A percentile compares a stretch with the other conserved stretches of the same genome.
Evolutionary conservation across 2,329 filamentous ascomycete genomes (phyloP).

Genomic region (Verticillium dahliae): DNA sequence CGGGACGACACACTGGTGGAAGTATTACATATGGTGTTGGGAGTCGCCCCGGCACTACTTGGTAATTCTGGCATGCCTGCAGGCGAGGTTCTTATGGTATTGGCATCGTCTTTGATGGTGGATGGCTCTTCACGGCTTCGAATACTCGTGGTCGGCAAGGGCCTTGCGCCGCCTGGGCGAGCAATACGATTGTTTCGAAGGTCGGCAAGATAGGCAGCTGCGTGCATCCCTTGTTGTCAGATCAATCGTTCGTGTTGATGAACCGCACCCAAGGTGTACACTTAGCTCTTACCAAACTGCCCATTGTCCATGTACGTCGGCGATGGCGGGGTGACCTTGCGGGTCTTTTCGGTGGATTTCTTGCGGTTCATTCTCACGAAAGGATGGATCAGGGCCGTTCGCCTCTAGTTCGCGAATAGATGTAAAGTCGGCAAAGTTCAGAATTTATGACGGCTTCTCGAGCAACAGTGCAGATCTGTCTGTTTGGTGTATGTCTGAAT

Average conservation of each 20-base stretch:
- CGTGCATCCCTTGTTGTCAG: conserved; percentile 6
- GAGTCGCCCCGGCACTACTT: not conserved
- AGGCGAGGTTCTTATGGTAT: not conserved
- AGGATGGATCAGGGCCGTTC: not conserved
- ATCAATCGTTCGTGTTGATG: not conserved
- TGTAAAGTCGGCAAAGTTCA: not conserved
- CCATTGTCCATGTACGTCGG: conserved; percentile 61
- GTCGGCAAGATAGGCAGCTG: conserved; percentile 32
- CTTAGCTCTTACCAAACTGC: conserved; percentile 50
- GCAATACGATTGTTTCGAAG: conserved; percentile 62
- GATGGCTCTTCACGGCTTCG: not conserved
- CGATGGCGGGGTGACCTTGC: conserved; percentile 55
- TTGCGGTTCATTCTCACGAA: conserved; percentile 7
- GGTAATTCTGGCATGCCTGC: not conserved
- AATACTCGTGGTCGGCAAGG: conserved; percentile 38
- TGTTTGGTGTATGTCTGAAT: not conserved
- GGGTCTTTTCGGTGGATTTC: conserved; percentile 29
- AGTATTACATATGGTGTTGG: not conserved
- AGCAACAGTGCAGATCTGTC: too few species aligned
- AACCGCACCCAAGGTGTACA: not conserved
- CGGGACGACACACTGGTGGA: conserved; percentile 39
- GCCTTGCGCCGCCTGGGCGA: conserved; percentile 65
- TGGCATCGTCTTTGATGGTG: not conserved
- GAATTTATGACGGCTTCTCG: not conserved
- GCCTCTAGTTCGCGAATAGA: not conserved